Conservation (phyloP, 768 basidiomycete species). For the Boletus rubescentipes region DNA sequence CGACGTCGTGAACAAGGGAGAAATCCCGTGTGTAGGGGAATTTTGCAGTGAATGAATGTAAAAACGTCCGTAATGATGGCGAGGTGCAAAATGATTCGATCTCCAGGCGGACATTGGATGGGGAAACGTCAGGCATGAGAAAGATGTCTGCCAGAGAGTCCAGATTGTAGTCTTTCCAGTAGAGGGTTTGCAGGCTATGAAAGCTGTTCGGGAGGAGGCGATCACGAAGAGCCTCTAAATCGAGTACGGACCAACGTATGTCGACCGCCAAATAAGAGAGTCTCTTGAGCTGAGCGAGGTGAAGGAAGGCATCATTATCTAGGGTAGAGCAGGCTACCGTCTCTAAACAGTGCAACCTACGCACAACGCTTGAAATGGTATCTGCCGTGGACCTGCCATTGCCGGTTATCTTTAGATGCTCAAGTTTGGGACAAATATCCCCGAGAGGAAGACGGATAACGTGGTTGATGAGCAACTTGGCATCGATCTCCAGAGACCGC, state of each 20-base stretch:
- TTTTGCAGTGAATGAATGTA: constrained; percentile 5
- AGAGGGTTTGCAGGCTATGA: constrained; percentile 12
- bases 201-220: constrained; percentile 13
- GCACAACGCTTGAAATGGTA: constrained; percentile 14
- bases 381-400: constrained; percentile 15
- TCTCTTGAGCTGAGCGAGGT: constrained; percentile 21
- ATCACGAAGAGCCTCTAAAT: constrained; percentile 12
- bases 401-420: constrained; percentile 22
- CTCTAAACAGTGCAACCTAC: constrained; percentile 15
- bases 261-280: constrained; percentile 22
- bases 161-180: constrained; percentile 25
- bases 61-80: constrained; percentile 12
- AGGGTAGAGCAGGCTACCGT: constrained; percentile 18
- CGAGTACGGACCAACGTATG: constrained; percentile 24
- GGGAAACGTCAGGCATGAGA: constrained; percentile 16
- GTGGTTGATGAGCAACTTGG: constrained; percentile 13
- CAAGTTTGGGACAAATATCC: constrained; percentile 15
- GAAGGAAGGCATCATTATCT: constrained; percentile 22
- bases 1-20: constrained; percentile 23
- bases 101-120: constrained; percentile 13
- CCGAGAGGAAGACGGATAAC: constrained; percentile 12
- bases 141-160: constrained; percentile 18
- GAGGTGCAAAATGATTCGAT: constrained; percentile 25
- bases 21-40: constrained; percentile 14
- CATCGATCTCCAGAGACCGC: constrained; percentile 24